Percentiles rank a stretch among this genome's conserved stretches.
phyloP scores from a whole-genome alignment of 2,329 filamentous ascomycete genomes.

The Monosporascus sp. region DNA sequence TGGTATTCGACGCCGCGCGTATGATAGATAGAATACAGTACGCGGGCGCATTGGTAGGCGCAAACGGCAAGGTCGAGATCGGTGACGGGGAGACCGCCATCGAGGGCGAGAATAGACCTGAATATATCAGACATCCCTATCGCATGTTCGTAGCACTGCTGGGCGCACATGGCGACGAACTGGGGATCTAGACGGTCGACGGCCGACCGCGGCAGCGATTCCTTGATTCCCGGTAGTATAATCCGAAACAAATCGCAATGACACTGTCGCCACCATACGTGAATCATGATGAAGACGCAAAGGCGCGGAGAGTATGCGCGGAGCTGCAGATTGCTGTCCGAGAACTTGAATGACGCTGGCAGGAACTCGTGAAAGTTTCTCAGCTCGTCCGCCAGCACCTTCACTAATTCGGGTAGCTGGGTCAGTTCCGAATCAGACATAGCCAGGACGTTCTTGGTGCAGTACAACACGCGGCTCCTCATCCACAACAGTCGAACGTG shows the following conservation, averaged over 20 bases:
- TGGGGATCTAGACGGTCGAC: constrained; percentile 41
- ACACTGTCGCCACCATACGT: constrained; percentile 55
- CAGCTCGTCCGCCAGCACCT: constrained; percentile 40
- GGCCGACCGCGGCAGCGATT: constrained; percentile 39
- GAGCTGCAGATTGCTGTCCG: constrained; percentile 49
- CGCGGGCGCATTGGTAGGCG: constrained; percentile 49
- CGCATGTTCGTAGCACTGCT: constrained; percentile 49
- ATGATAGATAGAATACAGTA: constrained; percentile 47
- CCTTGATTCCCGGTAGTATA: constrained; percentile 44
- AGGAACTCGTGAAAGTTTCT: constrained; percentile 47
- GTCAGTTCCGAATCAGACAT: constrained; percentile 39
- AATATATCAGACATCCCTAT: constrained; percentile 52
- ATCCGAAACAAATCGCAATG: constrained; percentile 53
- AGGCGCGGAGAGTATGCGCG: constrained; percentile 52
- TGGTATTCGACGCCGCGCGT: constrained; percentile 37
- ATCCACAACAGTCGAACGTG: constrained; percentile 52
- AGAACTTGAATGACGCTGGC: constrained; percentile 52
- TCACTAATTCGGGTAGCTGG: constrained; percentile 40
- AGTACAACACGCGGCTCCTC: constrained; percentile 48
- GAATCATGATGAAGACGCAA: constrained; percentile 55
- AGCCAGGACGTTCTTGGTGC: constrained; percentile 39
- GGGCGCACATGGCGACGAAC: constrained; percentile 44
- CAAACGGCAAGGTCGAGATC: constrained; percentile 52
- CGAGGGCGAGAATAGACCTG: constrained; percentile 43
- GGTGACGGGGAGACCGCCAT: constrained; percentile 44